phyloP scores from a whole-genome alignment of 2,329 filamentous ascomycete genomes.

The Neofusicoccum cordaticola region DNA sequence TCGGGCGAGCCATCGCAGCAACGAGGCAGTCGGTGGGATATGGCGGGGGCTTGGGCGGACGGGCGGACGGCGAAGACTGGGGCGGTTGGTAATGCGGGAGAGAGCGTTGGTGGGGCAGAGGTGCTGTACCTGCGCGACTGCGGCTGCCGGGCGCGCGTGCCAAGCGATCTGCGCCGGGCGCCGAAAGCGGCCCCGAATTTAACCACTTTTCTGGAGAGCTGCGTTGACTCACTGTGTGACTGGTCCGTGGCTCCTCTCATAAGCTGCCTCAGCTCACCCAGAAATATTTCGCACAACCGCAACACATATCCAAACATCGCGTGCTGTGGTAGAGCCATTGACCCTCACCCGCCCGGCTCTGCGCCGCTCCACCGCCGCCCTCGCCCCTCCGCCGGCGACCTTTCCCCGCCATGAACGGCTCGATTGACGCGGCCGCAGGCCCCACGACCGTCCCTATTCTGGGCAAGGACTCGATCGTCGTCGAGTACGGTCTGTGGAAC shows the following conservation, averaged over 20 bases:
- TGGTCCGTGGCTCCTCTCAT: background rate
- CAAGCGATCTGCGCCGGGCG: background rate
- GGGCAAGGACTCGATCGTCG: conserved; percentile 83
- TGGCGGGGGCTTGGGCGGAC: no score
- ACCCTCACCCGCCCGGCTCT: background rate
- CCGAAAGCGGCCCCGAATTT: conserved; percentile 14
- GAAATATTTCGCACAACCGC: background rate
- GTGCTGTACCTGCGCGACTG: no score
- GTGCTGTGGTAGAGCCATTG: background rate
- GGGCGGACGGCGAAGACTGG: no score
- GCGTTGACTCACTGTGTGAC: conserved; percentile 8
- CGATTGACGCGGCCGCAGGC: conserved; percentile 7
- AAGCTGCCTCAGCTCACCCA: background rate
- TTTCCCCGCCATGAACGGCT: conserved; percentile 14
- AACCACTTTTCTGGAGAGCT: conserved; percentile 7
- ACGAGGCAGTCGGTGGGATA: no score
- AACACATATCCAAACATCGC: background rate
- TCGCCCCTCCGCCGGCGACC: background rate
- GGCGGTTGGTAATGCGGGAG: background rate
- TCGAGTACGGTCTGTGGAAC: conserved; percentile 88
- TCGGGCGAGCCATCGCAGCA: no score
- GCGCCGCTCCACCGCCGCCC: background rate
- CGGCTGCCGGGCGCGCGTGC: no score
- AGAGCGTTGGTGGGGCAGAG: background rate
- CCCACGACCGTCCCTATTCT: conserved; percentile 74